A percentile compares a stretch with the other conserved stretches of the same genome.
Conservation (phyloP, 2,329 filamentous ascomycete genomes). For the Setomelanomma holmii region DNA sequence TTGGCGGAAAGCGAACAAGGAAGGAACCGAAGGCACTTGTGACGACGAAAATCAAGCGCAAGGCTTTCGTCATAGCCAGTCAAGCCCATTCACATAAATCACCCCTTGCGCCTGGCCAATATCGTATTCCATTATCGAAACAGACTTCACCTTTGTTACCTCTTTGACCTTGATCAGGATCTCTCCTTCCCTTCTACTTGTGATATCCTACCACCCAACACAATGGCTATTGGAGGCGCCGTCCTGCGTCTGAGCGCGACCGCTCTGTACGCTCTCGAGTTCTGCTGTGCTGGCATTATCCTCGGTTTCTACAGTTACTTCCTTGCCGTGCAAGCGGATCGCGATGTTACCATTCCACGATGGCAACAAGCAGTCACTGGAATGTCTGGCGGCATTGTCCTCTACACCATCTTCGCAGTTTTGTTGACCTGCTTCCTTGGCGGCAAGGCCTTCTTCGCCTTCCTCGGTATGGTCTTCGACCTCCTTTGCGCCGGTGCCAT, state of each 20-base stretch:
- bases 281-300: slow-evolving; percentile 74
- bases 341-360: slow-evolving; percentile 67
- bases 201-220: slow-evolving; percentile 2
- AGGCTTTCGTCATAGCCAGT: not conserved
- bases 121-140: not conserved
- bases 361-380: slow-evolving; percentile 74
- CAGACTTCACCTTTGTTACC: not conserved
- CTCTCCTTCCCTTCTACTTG: not conserved
- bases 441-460: slow-evolving; percentile 73
- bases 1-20: not conserved
- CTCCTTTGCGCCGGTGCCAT: slow-evolving; percentile 77
- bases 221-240: slow-evolving; percentile 66
- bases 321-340: slow-evolving; percentile 73
- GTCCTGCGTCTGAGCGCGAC: slow-evolving; percentile 74
- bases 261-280: slow-evolving; percentile 75
- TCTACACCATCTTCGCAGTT: slow-evolving; percentile 78
- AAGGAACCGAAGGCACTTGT: not conserved
- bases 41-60: not conserved
- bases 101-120: not conserved
- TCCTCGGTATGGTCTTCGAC: slow-evolving; percentile 77
- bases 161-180: not conserved
- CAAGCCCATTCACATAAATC: not conserved
- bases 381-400: slow-evolving; percentile 74
- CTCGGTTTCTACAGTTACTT: slow-evolving; percentile 83
- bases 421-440: slow-evolving; percentile 81